Evolutionary conservation across 2,329 filamentous ascomycete genomes (phyloP).

Genomic region (Talaromyces marneffei): DNA sequence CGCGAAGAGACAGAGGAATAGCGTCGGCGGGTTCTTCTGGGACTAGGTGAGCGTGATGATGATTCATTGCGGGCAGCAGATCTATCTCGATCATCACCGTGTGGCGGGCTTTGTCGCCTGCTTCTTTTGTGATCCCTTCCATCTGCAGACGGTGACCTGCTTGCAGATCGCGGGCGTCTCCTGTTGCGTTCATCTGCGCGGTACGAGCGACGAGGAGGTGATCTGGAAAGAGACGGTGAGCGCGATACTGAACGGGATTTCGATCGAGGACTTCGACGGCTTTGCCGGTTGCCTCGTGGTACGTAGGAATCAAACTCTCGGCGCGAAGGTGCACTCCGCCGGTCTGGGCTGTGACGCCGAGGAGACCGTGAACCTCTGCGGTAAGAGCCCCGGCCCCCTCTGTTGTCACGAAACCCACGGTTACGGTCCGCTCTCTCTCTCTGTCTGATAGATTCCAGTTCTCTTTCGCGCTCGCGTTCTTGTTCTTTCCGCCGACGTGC

Average conservation of each 20-base stretch:
- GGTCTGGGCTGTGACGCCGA: slow-evolving; percentile 44
- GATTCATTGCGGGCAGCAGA: slow-evolving; percentile 44
- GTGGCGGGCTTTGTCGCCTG: slow-evolving; percentile 34
- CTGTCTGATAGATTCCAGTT: slow-evolving; percentile 62
- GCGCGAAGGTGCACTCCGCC: slow-evolving; percentile 40
- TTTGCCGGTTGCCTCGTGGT: slow-evolving; percentile 41
- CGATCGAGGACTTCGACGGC: slow-evolving; percentile 34
- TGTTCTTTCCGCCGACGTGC: slow-evolving; percentile 65
- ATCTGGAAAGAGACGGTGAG: slow-evolving; percentile 29
- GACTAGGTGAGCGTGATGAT: slow-evolving; percentile 52
- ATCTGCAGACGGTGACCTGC: slow-evolving; percentile 38
- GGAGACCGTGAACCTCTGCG: slow-evolving; percentile 46
- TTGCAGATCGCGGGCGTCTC: slow-evolving; percentile 29
- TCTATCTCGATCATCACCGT: slow-evolving; percentile 44
- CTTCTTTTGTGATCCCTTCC: slow-evolving; percentile 31
- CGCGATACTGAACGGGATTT: slow-evolving; percentile 24
- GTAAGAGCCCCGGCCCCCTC: slow-evolving; percentile 34
- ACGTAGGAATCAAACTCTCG: slow-evolving; percentile 55
- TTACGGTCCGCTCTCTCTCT: slow-evolving; percentile 40
- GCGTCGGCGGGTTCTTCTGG: slow-evolving; percentile 44
- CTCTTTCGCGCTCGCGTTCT: slow-evolving; percentile 64
- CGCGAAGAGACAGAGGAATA: slow-evolving; percentile 36
- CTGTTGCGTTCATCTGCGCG: slow-evolving; percentile 23
- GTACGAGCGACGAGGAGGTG: slow-evolving; percentile 27
- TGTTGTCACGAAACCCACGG: slow-evolving; percentile 22